Percentiles rank a stretch among this genome's conserved stretches.
phyloP scores from a whole-genome alignment of 2,329 filamentous ascomycete species.

The Fusarium piperis region DNA sequence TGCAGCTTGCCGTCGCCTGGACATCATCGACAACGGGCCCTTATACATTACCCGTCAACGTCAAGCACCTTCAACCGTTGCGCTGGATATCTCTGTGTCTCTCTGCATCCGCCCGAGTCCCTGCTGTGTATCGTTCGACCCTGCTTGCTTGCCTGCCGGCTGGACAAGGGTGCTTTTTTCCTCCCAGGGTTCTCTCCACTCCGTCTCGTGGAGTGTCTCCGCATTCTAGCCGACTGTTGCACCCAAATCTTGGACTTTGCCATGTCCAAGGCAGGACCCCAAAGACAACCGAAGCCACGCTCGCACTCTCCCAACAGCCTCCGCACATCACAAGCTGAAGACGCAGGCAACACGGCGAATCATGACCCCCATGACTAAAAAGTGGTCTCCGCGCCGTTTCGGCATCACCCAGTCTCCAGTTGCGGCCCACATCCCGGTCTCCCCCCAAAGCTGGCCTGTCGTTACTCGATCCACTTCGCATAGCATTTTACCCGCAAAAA shows the following conservation, averaged over 20 bases:
- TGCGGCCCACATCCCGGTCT: slow-evolving; percentile 40
- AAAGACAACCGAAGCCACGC: slow-evolving; percentile 13
- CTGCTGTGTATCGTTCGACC: slow-evolving; percentile 25
- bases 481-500: slow-evolving; percentile 43
- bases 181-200: slow-evolving; percentile 15
- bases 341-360: slow-evolving; percentile 18
- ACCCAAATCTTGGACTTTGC: slow-evolving; percentile 6
- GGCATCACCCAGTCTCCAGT: slow-evolving; percentile 32
- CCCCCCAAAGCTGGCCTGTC: slow-evolving; percentile 39
- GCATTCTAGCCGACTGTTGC: slow-evolving; percentile 26
- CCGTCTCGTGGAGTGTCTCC: slow-evolving; percentile 21
- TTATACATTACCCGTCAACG: background rate
- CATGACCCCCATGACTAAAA: slow-evolving; percentile 26
- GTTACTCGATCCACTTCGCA: slow-evolving; percentile 38
- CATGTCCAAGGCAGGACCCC: background rate
- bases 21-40: background rate
- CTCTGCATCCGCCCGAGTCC: slow-evolving; percentile 11
- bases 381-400: slow-evolving; percentile 29
- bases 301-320: slow-evolving; percentile 13
- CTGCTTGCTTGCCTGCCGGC: slow-evolving; percentile 2
- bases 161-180: slow-evolving; percentile 15
- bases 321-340: slow-evolving; percentile 14
- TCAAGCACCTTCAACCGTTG: background rate
- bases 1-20: background rate
- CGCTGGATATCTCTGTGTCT: background rate